Base-by-base conservation (phyloP, 2,329 filamentous ascomycete genomes). In the Aspergillus hortae region DNA sequence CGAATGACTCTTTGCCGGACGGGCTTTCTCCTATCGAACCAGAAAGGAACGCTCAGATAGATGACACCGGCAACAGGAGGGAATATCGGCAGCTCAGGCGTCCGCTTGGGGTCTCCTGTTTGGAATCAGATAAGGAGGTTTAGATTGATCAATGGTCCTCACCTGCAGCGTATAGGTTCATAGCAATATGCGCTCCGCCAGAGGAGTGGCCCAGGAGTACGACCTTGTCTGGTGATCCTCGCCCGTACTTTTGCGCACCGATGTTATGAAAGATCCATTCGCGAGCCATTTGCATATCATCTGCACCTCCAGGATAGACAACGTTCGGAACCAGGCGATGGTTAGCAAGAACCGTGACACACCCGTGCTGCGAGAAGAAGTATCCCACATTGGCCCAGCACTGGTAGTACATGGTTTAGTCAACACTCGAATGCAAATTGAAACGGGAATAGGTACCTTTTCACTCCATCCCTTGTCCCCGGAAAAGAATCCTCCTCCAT, bases 251-350 rank as follows among this genome's bases (percentile, higher is more conserved):
- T 12, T 43, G n/a, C 5, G 10, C n/a, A 6, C 15, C 15, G 17
- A 52, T 52, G 19, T 52, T 42, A 4, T 27, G n/a, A 30, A n/a
- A 52, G 17, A 52, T 32, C 49, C 49, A 52, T 48, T 52, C 49
- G 27, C 49, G 49, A n/a, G 36, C 49, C 7, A 44, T 12, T 19
- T 52, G 44, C 15, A 52, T 48, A 44, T 52, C 49, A 15, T 52
- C 49, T 3, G 49, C 44, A 7, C 49, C 49, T 15, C 49, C 49
- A 17, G 49, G 44, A 23, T 52, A 52, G 23, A 35, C 17, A 14
- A 52, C 49, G 36, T 52, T n/a, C 4, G 49, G 49, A 3, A 52
- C 49, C 1, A 52, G 44, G 11, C 35, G 49, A 44, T 52, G 49
- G 44, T 52, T 52, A 15, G 14, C 21, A 12, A 52, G 19, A 11